Evolutionary conservation across 495 filamentous ascomycete species (phyloP), one percentile per base, ranked within the genome.

Genomic region (Daldinia caldariorum): DNA sequence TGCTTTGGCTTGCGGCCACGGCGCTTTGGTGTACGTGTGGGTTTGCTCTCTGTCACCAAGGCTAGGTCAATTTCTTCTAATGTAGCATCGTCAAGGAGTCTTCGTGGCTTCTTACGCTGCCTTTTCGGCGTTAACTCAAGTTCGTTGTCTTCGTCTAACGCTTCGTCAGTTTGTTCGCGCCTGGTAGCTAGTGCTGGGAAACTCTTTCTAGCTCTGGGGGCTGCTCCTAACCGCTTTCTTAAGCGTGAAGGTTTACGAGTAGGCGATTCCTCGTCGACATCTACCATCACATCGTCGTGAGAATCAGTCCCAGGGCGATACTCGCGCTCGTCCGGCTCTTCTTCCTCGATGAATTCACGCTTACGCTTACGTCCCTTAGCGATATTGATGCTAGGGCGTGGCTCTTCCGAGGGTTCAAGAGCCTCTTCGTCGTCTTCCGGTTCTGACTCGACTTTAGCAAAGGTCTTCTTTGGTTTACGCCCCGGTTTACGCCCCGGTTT

Each of bases 401-500:
- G 74, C 16, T 74, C 69, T 32, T 76, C 72, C 10, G 68, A 50
- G 38, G 60, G 72, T 18, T 74, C 72, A 8, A 67, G 54, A 26
- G 20, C 56, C n/a, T 69, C 56, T 6, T 74, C 68, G 4, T 76
- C 69, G 58, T 72, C 64, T 57, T 76, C 74, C 31, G 58, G 66
- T 18, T 73, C 72, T 16, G 72, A 74, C 16, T 74, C 74, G 18
- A 69, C 18, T 13, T 55, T 63, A 14, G 69, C 69, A 22, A 72
- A 73, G 32, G 69, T 74, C 63, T 72, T 72, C 64, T 77, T 77
- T 31, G 74, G 74, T 35, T 76, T 76, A 34, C 66, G 72, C 4
- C 74, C 74, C 4, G 72, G 72, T 47, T 76, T 76, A 22, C 74
- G 72, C 13, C 74, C 74, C 0, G 72, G 74, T 31, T 77, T 77